These are phyloP conservation scores for Agaricus blazei DNA, from an alignment of 768 basidiomycete species.

Conservation along the genomic window DNA sequence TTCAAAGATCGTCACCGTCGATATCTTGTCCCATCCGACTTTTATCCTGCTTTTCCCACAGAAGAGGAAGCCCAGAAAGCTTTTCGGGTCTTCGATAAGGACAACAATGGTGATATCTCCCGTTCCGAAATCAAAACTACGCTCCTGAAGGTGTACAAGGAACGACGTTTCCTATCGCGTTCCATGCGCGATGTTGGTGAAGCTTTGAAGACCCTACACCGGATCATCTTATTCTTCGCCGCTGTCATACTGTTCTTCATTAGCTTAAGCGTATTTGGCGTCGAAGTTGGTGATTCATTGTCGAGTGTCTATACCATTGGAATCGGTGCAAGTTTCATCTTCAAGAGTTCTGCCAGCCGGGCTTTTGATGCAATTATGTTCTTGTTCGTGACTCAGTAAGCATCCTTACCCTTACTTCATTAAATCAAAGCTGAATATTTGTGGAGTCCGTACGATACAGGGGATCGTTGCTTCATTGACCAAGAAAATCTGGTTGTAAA, in stretches of 20 bases:
- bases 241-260: conserved; percentile 66
- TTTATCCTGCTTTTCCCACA: conserved; percentile 63
- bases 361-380: conserved; percentile 83
- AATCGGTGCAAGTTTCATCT: conserved; percentile 76
- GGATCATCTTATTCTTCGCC: conserved; percentile 59
- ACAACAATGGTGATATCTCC: conserved; percentile 73
- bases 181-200: conserved; percentile 72
- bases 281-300: conserved; percentile 58
- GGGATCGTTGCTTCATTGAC: conserved; percentile 77
- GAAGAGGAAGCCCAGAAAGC: conserved; percentile 53
- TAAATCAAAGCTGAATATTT: conserved; percentile 7
- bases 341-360: conserved; percentile 66
- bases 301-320: conserved; percentile 70
- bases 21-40: conserved; percentile 65
- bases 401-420: conserved; percentile 9
- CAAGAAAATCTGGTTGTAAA: conserved; percentile 70
- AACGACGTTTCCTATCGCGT: conserved; percentile 68
- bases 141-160: conserved; percentile 69
- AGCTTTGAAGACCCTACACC: conserved; percentile 61
- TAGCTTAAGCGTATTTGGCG: conserved; percentile 66
- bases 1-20: conserved; percentile 52
- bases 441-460: conserved; percentile 71
- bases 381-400: conserved; percentile 78
- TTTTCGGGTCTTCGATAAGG: conserved; percentile 72
- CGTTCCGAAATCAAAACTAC: conserved; percentile 70